Percentiles rank a stretch among this genome's conserved stretches.
These are phyloP conservation scores for Fusarium sacchari DNA, from an alignment of 2,329 filamentous ascomycete species.

Conservation along the genomic window DNA sequence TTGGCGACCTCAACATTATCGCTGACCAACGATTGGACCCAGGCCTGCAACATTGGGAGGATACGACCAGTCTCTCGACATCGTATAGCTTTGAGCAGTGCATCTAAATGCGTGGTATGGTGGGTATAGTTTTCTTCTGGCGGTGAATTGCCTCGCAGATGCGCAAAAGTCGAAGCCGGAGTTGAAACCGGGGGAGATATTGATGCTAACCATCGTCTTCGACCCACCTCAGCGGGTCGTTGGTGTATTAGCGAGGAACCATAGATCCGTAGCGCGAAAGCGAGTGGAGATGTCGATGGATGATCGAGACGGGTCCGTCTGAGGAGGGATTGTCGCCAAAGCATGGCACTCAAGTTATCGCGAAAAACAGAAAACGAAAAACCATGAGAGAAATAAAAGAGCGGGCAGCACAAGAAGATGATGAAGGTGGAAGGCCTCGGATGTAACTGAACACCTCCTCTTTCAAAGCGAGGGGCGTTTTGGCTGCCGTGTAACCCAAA, in stretches of 20 bases:
- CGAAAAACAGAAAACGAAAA: neutral
- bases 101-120: slow-evolving; percentile 32
- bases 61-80: slow-evolving; percentile 39
- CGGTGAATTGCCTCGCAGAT: neutral
- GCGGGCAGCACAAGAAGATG: neutral
- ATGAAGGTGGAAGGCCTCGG: slow-evolving; percentile 15
- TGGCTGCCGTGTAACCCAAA: slow-evolving; percentile 40
- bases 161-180: slow-evolving; percentile 9
- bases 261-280: slow-evolving; percentile 33
- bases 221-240: slow-evolving; percentile 39
- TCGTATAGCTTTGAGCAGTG: slow-evolving; percentile 48
- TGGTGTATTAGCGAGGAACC: slow-evolving; percentile 36
- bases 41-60: slow-evolving; percentile 42
- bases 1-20: slow-evolving; percentile 27
- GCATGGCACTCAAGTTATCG: slow-evolving; percentile 41
- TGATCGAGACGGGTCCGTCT: slow-evolving; percentile 39
- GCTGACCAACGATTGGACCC: slow-evolving; percentile 41
- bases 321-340: slow-evolving; percentile 42
- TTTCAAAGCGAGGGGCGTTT: slow-evolving; percentile 24
- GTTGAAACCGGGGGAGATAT: slow-evolving; percentile 26
- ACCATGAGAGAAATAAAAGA: neutral
- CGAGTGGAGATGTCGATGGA: slow-evolving; percentile 33
- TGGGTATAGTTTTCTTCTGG: neutral
- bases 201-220: slow-evolving; percentile 41
- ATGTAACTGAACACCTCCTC: slow-evolving; percentile 29